Evolutionary conservation across 306 rosid species (phyloP).

Genomic region (Acacia confusa): DNA sequence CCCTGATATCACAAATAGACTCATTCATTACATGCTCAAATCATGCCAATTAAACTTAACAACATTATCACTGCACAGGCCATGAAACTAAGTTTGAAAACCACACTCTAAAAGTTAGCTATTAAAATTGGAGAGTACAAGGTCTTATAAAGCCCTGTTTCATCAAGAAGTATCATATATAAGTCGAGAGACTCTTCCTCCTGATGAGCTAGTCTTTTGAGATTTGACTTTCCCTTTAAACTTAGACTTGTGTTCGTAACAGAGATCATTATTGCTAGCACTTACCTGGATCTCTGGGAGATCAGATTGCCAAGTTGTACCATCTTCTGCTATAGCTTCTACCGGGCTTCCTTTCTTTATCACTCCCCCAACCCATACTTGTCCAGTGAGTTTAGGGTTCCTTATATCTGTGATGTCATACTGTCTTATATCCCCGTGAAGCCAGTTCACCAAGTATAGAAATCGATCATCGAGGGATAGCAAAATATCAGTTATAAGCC

Average conservation of each 20-base stretch:
- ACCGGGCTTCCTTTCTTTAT: conserved; percentile 76
- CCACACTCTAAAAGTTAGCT: too few species aligned
- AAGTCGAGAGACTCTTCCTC: too few species aligned
- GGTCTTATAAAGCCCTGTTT: too few species aligned
- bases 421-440: conserved; percentile 94
- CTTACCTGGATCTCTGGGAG: conserved; percentile 85
- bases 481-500: conserved; percentile 86
- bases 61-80: too few species aligned
- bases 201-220: too few species aligned
- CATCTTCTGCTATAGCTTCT: conserved; percentile 63
- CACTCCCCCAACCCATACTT: conserved; percentile 88
- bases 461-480: conserved; percentile 91
- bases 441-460: conserved; percentile 89
- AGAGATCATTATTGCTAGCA: neutral
- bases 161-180: too few species aligned
- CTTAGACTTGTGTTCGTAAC: too few species aligned
- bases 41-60: neutral
- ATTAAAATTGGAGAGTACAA: too few species aligned
- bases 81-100: too few species aligned
- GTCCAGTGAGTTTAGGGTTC: conserved; percentile 72
- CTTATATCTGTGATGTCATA: conserved; percentile 76
- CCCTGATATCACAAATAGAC: conserved; percentile 50
- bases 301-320: conserved; percentile 69
- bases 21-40: neutral
- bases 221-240: too few species aligned